phyloP scores from a whole-genome alignment of 2,329 filamentous ascomycete species.

The Penicillium glabrum region DNA sequence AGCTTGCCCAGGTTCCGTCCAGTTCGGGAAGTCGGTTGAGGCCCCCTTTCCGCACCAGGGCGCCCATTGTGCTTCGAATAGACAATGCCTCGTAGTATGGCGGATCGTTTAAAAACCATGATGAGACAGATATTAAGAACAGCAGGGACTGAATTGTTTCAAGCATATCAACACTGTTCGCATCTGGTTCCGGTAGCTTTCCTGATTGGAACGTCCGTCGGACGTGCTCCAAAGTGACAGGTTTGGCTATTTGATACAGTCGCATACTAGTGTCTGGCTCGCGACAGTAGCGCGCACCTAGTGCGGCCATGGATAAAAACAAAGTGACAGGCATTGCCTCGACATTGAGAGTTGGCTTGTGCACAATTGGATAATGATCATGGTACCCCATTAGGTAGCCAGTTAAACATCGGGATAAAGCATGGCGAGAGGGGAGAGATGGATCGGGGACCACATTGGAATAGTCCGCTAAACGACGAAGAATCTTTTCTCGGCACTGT shows the following conservation, averaged over 20 bases:
- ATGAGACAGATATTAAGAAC: slow-evolving; percentile 29
- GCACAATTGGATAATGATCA: slow-evolving; percentile 35
- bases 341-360: slow-evolving; percentile 32
- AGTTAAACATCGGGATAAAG: slow-evolving; percentile 33
- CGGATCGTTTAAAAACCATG: slow-evolving; percentile 34
- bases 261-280: slow-evolving; percentile 34
- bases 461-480: slow-evolving; percentile 22
- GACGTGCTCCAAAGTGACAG: slow-evolving; percentile 32
- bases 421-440: slow-evolving; percentile 32
- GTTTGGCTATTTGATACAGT: slow-evolving; percentile 33
- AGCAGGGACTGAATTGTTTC: slow-evolving; percentile 31
- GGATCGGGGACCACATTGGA: slow-evolving; percentile 28
- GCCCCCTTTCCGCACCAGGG: slow-evolving; percentile 28
- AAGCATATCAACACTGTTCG: slow-evolving; percentile 25
- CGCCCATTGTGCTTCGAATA: slow-evolving; percentile 31
- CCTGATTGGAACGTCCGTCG: slow-evolving; percentile 29
- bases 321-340: slow-evolving; percentile 26
- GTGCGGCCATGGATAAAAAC: slow-evolving; percentile 32
- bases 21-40: slow-evolving; percentile 28
- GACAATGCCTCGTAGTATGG: slow-evolving; percentile 30
- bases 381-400: slow-evolving; percentile 35
- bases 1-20: slow-evolving; percentile 34
- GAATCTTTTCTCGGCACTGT: slow-evolving; percentile 31
- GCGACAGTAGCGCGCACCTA: slow-evolving; percentile 34
- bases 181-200: slow-evolving; percentile 9